Evolutionary conservation across 2,329 filamentous ascomycete genomes (phyloP).

Genomic region (Akanthomyces uredinophilus): DNA sequence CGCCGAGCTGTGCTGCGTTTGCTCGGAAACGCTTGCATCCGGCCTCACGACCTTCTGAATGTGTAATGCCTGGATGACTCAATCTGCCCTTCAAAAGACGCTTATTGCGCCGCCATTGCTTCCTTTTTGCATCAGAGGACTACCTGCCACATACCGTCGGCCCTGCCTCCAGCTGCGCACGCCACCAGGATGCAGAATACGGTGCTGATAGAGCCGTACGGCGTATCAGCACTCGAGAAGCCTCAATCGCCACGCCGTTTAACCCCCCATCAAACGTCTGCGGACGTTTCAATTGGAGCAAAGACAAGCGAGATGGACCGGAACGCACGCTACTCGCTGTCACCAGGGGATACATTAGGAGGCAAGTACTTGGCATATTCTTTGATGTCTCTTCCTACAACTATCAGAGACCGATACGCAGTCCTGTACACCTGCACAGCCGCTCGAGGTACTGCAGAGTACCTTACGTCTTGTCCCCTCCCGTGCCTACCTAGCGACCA

Average conservation of each 20-base stretch:
- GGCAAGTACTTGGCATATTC: neutral
- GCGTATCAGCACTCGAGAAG: neutral
- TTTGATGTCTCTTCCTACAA: neutral
- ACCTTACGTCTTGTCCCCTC: neutral
- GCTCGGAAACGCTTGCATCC: neutral
- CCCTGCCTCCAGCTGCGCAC: too few species aligned
- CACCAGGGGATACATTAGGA: neutral
- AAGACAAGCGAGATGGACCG: conserved; percentile 12
- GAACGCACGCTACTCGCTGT: neutral
- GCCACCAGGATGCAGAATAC: neutral
- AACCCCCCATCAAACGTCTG: conserved; percentile 1
- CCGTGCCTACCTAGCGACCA: neutral
- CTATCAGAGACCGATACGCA: too few species aligned
- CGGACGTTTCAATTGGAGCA: conserved; percentile 3
- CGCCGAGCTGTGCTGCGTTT: neutral
- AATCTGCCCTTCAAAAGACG: neutral
- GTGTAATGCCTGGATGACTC: neutral
- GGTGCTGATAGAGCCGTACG: neutral
- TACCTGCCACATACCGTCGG: neutral
- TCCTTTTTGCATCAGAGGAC: neutral
- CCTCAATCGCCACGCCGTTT: neutral
- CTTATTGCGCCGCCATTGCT: neutral
- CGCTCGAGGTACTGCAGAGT: neutral
- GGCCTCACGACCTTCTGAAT: neutral
- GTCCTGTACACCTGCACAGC: too few species aligned